phyloP scores from a whole-genome alignment of 164 flowering plant species.

The Chloranthus sessilifolius region DNA sequence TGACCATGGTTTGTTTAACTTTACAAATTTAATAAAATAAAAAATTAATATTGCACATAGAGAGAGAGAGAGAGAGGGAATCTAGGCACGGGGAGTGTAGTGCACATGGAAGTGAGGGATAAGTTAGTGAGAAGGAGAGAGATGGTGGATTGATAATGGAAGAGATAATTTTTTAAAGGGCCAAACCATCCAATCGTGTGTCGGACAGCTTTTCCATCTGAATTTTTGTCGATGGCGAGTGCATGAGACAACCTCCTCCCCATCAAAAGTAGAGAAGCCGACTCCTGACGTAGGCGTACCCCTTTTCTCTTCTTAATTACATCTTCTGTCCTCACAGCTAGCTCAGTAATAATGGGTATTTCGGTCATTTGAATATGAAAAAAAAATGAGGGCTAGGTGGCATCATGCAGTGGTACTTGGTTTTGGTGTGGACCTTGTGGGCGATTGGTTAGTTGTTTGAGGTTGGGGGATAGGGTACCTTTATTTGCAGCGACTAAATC shows the following conservation, averaged over 20 bases:
- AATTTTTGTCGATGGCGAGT: slow-evolving; percentile 16
- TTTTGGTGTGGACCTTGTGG: too few species aligned
- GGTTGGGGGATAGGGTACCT: too few species aligned
- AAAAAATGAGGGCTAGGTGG: neutral
- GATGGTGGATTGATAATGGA: slow-evolving; percentile 12
- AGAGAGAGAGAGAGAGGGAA: slow-evolving; percentile 21
- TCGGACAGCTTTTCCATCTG: slow-evolving; percentile 24
- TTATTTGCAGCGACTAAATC: too few species aligned
- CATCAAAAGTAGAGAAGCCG: slow-evolving; percentile 21
- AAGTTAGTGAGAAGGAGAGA: slow-evolving; percentile 9
- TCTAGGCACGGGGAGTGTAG: slow-evolving; percentile 29
- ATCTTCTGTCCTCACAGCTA: neutral
- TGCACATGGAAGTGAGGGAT: slow-evolving; percentile 28
- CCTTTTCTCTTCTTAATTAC: neutral
- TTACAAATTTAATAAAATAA: too few species aligned
- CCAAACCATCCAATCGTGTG: slow-evolving; percentile 9
- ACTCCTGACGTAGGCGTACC: neutral
- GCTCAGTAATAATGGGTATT: neutral
- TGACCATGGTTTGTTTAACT: too few species aligned
- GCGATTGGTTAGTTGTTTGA: too few species aligned
- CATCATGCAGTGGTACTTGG: too few species aligned
- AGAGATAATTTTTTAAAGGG: neutral
- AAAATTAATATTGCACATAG: too few species aligned
- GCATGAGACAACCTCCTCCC: slow-evolving; percentile 24
- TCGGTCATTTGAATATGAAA: too few species aligned